A percentile compares a stretch with the other conserved stretches of the same genome.
Conservation (phyloP, 345 rosid genomes). For the Camelina hispida region DNA sequence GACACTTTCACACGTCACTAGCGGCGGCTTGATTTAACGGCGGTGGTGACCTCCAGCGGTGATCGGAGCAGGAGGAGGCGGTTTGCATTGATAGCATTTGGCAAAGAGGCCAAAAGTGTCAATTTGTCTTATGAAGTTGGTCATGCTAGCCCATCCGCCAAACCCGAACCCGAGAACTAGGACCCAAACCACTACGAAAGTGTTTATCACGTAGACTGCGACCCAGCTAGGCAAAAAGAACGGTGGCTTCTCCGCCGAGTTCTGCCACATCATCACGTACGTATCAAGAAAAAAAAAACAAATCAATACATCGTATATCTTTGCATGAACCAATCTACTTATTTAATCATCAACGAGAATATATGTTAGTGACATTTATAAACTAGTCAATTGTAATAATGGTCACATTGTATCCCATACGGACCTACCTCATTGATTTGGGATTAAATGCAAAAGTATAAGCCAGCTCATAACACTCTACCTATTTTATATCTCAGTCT, state of each 20-base stretch:
- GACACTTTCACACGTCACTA: constrained; percentile 24
- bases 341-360: constrained; percentile 21
- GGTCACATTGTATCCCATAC: constrained; percentile 9
- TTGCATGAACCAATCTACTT: background rate
- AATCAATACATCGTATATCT: background rate
- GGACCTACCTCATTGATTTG: constrained; percentile 38
- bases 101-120: constrained; percentile 93
- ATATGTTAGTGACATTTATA: background rate
- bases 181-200: constrained; percentile 81
- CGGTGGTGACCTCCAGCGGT: constrained; percentile 41
- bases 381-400: constrained; percentile 22
- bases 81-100: constrained; percentile 93
- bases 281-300: background rate
- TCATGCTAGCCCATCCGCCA: constrained; percentile 98
- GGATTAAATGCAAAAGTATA: constrained; percentile 27
- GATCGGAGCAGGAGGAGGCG: constrained; percentile 45
- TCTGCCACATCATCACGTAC: constrained; percentile 50
- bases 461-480: constrained; percentile 39
- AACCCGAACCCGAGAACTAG: constrained; percentile 89
- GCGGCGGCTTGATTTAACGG: constrained; percentile 41
- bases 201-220: constrained; percentile 68
- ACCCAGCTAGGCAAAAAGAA: constrained; percentile 80
- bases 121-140: constrained; percentile 81
- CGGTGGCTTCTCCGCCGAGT: constrained; percentile 93
- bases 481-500: constrained; percentile 20